Conservation (phyloP, 192 early-diverging fungal genomes). For the Coemansia sp. region DNA sequence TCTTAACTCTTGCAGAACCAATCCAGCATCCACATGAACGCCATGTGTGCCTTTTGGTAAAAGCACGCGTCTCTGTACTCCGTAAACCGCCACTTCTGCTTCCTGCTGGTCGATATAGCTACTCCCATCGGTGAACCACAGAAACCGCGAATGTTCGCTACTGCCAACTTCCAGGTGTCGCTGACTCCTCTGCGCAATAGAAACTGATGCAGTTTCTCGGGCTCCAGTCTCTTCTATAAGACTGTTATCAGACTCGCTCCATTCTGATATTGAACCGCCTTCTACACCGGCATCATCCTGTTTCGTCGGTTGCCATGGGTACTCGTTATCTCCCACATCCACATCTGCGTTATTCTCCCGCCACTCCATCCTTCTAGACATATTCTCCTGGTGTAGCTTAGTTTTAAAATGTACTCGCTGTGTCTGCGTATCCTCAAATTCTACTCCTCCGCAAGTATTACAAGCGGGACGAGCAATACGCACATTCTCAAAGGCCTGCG, state of each 20-base stretch:
- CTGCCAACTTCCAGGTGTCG: background rate
- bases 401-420: constrained; percentile 39
- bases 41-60: constrained; percentile 23
- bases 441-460: constrained; percentile 39
- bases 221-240: background rate
- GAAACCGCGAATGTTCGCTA: constrained; percentile 5
- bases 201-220: background rate
- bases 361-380: constrained; percentile 27
- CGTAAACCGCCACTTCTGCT: constrained; percentile 12
- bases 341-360: constrained; percentile 7
- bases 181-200: background rate
- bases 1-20: constrained; percentile 14
- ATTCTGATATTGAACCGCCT: background rate
- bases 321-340: background rate
- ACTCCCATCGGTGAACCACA: constrained; percentile 27
- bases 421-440: constrained; percentile 21
- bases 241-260: constrained; percentile 19
- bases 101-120: background rate
- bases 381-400: constrained; percentile 17
- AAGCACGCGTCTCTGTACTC: constrained; percentile 36
- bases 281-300: background rate
- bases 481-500: constrained; percentile 15
- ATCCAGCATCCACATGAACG: constrained; percentile 19
- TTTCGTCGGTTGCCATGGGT: constrained; percentile 29
- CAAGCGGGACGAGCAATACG: constrained; percentile 28